Conservation (phyloP, 495 filamentous ascomycete species). For the Amphirosellinia nigrospora region DNA sequence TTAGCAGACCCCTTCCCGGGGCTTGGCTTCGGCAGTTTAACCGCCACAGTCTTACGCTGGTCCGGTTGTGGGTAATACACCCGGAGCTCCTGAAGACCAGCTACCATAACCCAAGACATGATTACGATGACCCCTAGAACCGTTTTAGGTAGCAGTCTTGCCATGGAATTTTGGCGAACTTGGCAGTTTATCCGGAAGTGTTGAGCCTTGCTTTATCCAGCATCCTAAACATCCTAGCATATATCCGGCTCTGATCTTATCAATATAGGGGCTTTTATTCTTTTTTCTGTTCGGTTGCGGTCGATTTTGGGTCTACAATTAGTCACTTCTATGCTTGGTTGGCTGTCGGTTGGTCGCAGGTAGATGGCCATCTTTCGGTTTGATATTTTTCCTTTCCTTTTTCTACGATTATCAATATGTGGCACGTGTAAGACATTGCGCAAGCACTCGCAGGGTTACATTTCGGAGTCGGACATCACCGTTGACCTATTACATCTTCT, state of each 20-base stretch:
- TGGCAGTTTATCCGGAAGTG: slow-evolving; percentile 13
- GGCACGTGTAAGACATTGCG: neutral
- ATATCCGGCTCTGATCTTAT: slow-evolving; percentile 9
- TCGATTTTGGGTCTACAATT: neutral
- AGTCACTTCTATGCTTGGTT: neutral
- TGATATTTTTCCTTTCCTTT: slow-evolving; percentile 4
- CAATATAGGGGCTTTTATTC: slow-evolving; percentile 9
- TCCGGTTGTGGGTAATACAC: neutral
- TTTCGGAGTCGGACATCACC: neutral
- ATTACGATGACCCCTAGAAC: neutral
- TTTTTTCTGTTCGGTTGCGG: slow-evolving; percentile 1
- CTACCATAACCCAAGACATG: neutral
- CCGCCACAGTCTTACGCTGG: neutral
- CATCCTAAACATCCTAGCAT: slow-evolving; percentile 14
- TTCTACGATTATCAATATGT: neutral
- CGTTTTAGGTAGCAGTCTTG: neutral
- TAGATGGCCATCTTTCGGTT: neutral
- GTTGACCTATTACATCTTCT: neutral
- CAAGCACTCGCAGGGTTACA: neutral
- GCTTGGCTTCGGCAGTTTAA: slow-evolving; percentile 20
- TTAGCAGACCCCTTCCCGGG: slow-evolving; percentile 2
- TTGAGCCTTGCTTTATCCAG: slow-evolving; percentile 21
- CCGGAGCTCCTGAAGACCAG: neutral
- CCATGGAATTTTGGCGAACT: neutral
- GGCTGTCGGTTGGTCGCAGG: neutral